Evolutionary conservation across 768 basidiomycete genomes (phyloP).

Genomic region (Lactarius sanguifluus): DNA sequence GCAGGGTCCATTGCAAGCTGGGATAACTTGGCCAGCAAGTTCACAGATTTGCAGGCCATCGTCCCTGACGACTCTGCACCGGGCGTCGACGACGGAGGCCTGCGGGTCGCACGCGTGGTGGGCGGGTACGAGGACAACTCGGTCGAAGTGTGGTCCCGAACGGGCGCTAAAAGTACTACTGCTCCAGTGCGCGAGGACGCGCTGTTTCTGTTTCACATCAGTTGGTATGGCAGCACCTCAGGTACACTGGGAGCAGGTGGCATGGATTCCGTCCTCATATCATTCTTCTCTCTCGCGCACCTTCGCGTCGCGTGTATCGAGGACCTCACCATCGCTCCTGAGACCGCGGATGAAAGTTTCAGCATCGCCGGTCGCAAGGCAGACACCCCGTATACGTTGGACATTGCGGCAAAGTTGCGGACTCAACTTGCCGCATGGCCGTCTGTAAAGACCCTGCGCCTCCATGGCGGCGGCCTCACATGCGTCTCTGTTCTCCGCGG

Average conservation of each 20-base stretch:
- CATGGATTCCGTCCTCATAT: not conserved
- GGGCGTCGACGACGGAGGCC: conserved; percentile 6
- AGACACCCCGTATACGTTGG: not conserved
- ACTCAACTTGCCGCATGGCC: not conserved
- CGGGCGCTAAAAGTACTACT: not conserved
- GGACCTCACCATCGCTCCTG: not conserved
- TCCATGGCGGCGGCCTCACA: not conserved
- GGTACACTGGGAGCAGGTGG: no score
- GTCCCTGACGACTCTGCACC: conserved; percentile 8
- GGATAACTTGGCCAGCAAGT: not conserved
- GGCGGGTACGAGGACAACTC: conserved; percentile 2
- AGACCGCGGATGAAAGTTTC: no score
- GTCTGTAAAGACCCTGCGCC: conserved; percentile 4
- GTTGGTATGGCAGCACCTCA: conserved; percentile 11
- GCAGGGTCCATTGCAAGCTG: not conserved
- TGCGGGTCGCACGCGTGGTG: not conserved
- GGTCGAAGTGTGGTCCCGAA: not conserved
- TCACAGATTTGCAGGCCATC: not conserved
- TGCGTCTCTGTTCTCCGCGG: not conserved
- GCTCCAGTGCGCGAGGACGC: not conserved
- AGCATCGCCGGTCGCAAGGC: no score
- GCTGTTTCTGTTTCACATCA: conserved; percentile 9
- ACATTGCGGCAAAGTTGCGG: not conserved
- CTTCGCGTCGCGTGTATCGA: conserved; percentile 1
- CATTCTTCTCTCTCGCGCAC: conserved; percentile 5